Evolutionary conservation across 768 basidiomycete genomes (phyloP).

Genomic region (Boletus eberwhitei): DNA sequence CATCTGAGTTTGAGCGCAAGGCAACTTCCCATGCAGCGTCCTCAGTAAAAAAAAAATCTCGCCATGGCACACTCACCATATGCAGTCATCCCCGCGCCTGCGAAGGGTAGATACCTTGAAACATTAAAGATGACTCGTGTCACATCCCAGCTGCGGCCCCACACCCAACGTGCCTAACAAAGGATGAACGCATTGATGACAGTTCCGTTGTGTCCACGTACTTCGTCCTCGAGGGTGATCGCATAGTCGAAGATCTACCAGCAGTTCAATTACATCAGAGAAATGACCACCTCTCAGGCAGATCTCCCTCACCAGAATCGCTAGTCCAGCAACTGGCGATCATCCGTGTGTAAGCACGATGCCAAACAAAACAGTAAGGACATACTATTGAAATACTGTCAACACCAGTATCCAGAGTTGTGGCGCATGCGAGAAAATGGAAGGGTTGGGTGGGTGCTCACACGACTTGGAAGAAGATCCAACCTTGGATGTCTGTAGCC

Average conservation of each 20-base stretch:
- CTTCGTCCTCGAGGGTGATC: slow-evolving; percentile 12
- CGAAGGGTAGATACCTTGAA: slow-evolving; percentile 22
- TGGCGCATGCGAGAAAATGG: neutral
- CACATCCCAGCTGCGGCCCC: slow-evolving; percentile 15
- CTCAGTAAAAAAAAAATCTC: neutral
- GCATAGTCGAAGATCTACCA: slow-evolving; percentile 9
- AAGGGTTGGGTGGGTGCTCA: neutral
- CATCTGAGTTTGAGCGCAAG: slow-evolving; percentile 5
- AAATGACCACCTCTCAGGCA: neutral
- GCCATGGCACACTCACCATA: slow-evolving; percentile 7
- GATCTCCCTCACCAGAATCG: slow-evolving; percentile 11
- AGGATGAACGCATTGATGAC: neutral
- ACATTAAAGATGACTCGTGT: slow-evolving; percentile 15
- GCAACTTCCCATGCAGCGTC: neutral
- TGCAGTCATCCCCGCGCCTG: slow-evolving; percentile 7
- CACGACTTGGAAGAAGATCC: neutral
- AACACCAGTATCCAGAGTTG: neutral
- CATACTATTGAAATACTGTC: slow-evolving; percentile 18
- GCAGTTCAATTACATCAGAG: neutral
- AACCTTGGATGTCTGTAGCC: slow-evolving; percentile 15
- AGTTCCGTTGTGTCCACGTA: neutral
- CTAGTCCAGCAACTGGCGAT: slow-evolving; percentile 12
- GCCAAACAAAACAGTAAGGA: neutral
- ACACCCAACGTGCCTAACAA: slow-evolving; percentile 16
- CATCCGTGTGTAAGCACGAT: neutral